phyloP scores from a whole-genome alignment of 257 asterid species.

The Ligustrum vulgare region DNA sequence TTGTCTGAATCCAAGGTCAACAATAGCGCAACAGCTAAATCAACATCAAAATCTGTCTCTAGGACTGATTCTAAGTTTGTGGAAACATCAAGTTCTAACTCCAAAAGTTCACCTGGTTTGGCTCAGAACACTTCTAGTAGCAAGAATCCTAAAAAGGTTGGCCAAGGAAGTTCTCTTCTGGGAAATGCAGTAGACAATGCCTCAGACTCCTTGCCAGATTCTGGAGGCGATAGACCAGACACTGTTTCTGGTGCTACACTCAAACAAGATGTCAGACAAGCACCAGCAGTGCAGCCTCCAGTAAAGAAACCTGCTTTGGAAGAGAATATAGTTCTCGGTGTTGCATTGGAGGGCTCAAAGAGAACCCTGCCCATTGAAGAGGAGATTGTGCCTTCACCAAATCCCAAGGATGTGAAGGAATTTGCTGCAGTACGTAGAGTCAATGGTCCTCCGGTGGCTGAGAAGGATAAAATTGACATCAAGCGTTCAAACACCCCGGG shows the following conservation, averaged over 20 bases:
- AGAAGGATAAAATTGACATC: constrained; percentile 51
- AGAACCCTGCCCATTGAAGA: constrained; percentile 96
- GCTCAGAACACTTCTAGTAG: constrained; percentile 24
- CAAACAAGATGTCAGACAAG: constrained; percentile 48
- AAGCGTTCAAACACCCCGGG: constrained; percentile 33
- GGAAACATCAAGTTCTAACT: constrained; percentile 36
- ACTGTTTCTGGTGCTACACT: constrained; percentile 34
- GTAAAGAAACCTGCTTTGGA: constrained; percentile 60
- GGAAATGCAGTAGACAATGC: constrained; percentile 18
- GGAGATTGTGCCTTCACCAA: constrained; percentile 32
- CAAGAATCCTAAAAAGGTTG: constrained; percentile 45
- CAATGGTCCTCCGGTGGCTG: constrained; percentile 37
- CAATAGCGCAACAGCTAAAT: constrained; percentile 28
- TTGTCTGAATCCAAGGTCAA: constrained; percentile 43
- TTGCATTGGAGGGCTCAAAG: constrained; percentile 92
- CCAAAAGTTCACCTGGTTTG: constrained; percentile 31
- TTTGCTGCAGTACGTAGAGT: constrained; percentile 55
- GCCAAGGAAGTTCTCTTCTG: constrained; percentile 24
- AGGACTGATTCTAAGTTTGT: constrained; percentile 37
- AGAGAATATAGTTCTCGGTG: constrained; percentile 95
- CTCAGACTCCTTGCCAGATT: constrained; percentile 28
- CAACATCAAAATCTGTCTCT: constrained; percentile 34
- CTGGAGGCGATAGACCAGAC: constrained; percentile 37
- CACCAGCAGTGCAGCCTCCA: constrained; percentile 38
- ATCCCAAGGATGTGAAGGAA: constrained; percentile 51